phyloP scores from a whole-genome alignment of 2,329 filamentous ascomycete species.

The Westerdykella aurantiaca region DNA sequence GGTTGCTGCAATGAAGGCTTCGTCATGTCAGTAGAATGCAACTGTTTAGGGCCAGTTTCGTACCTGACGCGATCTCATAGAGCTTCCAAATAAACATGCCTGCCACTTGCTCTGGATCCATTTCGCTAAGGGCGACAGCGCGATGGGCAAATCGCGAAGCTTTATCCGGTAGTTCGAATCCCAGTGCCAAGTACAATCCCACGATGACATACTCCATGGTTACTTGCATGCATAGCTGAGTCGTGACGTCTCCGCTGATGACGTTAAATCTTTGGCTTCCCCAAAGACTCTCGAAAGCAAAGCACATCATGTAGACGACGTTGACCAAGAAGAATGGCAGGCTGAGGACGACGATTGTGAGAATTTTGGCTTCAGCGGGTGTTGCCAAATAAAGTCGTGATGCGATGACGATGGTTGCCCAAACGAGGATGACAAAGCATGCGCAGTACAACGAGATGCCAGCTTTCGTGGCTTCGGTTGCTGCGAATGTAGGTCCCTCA shows the following conservation, averaged over 20 bases:
- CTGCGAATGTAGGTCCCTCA: conserved; percentile 26
- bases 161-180: conserved; percentile 28
- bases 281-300: conserved; percentile 28
- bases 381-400: conserved; percentile 31
- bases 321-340: conserved; percentile 34
- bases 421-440: conserved; percentile 30
- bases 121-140: conserved; percentile 11
- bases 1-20: conserved; percentile 23
- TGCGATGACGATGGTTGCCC: conserved; percentile 33
- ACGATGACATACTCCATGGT: conserved; percentile 34
- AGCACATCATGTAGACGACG: conserved; percentile 36
- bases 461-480: conserved; percentile 32
- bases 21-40: conserved; percentile 4
- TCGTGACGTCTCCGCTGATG: conserved; percentile 30
- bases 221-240: conserved; percentile 35
- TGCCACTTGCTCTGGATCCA: conserved; percentile 23
- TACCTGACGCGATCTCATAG: conserved; percentile 16
- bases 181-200: conserved; percentile 27
- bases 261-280: conserved; percentile 28
- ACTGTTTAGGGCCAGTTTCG: not conserved
- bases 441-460: conserved; percentile 30
- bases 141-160: conserved; percentile 22
- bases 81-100: conserved; percentile 31
- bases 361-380: conserved; percentile 28
- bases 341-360: conserved; percentile 32